These are phyloP conservation scores for Aspergillus novofumigatus DNA, from an alignment of 2,329 filamentous ascomycete genomes.

Conservation along the genomic window DNA sequence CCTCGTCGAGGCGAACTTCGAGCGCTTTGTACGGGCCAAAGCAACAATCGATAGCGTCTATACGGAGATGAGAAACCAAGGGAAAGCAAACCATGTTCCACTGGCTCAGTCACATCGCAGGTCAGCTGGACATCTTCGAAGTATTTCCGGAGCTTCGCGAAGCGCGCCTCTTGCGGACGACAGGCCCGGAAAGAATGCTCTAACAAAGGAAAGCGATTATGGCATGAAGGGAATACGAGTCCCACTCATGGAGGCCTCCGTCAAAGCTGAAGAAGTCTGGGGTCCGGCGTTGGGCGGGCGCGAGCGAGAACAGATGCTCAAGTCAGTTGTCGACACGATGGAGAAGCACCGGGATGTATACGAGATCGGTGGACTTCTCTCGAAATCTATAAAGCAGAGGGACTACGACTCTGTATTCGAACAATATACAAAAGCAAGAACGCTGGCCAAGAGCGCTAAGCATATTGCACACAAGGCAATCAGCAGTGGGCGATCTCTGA, in stretches of 20 bases:
- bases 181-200: conserved; percentile 78
- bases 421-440: conserved; percentile 78
- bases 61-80: conserved; percentile 82
- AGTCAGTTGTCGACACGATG: conserved; percentile 69
- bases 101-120: conserved; percentile 57
- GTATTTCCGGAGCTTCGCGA: conserved; percentile 44
- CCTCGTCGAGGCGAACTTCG: conserved; percentile 95
- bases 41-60: conserved; percentile 98
- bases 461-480: conserved; percentile 59
- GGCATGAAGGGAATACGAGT: conserved; percentile 83
- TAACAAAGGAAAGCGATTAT: conserved; percentile 89
- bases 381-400: conserved; percentile 81
- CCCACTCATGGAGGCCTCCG: conserved; percentile 81
- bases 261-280: conserved; percentile 97
- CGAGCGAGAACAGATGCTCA: conserved; percentile 85
- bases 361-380: conserved; percentile 71
- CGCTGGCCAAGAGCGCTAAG: conserved; percentile 73
- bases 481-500: conserved; percentile 53
- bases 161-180: conserved; percentile 35
- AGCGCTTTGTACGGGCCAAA: conserved; percentile 95
- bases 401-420: conserved; percentile 87
- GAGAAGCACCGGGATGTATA: conserved; percentile 78
- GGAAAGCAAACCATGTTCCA: conserved; percentile 46
- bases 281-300: conserved; percentile 86
- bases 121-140: conserved; percentile 58